phyloP scores from a whole-genome alignment of 352 stramenopile genomes.

The Thalassiosira mediterranea region DNA sequence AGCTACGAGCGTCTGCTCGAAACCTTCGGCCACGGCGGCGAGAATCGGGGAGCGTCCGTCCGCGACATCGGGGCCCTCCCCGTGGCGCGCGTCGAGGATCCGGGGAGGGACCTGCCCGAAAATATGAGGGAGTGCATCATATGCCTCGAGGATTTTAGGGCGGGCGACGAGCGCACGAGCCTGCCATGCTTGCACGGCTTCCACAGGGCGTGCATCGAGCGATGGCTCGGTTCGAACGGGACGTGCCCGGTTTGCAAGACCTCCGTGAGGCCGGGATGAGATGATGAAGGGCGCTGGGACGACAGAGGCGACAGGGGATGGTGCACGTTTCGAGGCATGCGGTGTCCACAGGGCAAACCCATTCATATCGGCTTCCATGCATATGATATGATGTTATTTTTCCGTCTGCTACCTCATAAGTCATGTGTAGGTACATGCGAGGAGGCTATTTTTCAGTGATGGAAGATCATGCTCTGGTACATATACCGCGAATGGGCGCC shows the following conservation, averaged over 20 bases:
- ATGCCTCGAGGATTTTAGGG: constrained; percentile 73
- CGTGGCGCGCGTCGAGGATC: constrained; percentile 27
- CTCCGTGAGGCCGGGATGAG: constrained; percentile 8
- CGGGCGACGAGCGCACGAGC: constrained; percentile 59
- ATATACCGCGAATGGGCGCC: too few species aligned
- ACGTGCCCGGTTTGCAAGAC: constrained; percentile 77
- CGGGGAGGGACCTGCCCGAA: constrained; percentile 38
- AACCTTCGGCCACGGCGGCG: constrained; percentile 65
- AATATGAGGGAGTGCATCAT: constrained; percentile 66
- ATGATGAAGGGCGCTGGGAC: background rate
- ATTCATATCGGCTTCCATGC: background rate
- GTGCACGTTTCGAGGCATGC: too few species aligned
- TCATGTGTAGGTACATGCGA: too few species aligned
- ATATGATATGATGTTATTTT: too few species aligned
- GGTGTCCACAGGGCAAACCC: too few species aligned
- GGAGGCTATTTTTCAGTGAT: too few species aligned
- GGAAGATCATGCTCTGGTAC: too few species aligned
- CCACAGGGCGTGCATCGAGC: constrained; percentile 67
- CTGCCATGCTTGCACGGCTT: constrained; percentile 79
- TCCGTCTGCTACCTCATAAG: too few species aligned
- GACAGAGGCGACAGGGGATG: background rate
- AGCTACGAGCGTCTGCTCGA: constrained; percentile 64
- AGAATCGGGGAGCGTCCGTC: constrained; percentile 56
- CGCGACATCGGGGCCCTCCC: constrained; percentile 58
- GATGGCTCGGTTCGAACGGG: constrained; percentile 68